Percentiles rank a stretch among this genome's conserved stretches.
phyloP scores from a whole-genome alignment of 108 stramenopile genomes.

The Cyclostephanos tholiformis region DNA sequence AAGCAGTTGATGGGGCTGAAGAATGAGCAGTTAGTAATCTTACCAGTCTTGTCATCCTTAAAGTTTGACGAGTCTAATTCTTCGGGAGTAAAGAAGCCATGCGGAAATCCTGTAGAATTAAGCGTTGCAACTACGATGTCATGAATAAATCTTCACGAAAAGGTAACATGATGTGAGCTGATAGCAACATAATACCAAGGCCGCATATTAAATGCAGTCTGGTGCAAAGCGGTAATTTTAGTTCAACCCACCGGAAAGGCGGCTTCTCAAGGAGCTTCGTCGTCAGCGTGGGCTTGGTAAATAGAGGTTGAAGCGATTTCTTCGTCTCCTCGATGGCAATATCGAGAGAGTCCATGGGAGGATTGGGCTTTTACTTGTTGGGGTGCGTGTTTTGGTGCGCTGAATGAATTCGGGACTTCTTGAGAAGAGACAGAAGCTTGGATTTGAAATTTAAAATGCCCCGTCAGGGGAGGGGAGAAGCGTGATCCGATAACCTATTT shows the following conservation, averaged over 20 bases:
- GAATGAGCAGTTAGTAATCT: background rate
- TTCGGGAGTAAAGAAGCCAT: constrained; percentile 19
- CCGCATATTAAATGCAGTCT: background rate
- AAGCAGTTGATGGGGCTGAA: background rate
- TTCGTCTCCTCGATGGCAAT: constrained; percentile 32
- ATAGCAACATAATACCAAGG: too few relatives aligned
- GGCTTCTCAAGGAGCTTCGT: constrained; percentile 42
- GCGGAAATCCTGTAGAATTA: constrained; percentile 46
- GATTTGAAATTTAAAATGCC: too few relatives aligned
- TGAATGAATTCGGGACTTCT: too few relatives aligned
- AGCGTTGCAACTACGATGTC: constrained; percentile 46
- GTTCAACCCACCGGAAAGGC: constrained; percentile 36
- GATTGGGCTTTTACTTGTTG: too few relatives aligned
- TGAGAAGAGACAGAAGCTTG: too few relatives aligned
- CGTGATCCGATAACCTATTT: too few relatives aligned
- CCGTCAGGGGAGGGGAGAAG: too few relatives aligned
- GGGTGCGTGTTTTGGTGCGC: too few relatives aligned
- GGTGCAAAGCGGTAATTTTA: too few relatives aligned
- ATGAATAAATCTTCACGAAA: constrained; percentile 35
- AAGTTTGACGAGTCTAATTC: constrained; percentile 50
- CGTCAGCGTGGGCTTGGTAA: constrained; percentile 42
- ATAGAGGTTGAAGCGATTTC: constrained; percentile 35
- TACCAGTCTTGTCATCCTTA: constrained; percentile 41
- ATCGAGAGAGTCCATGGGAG: constrained; percentile 15
- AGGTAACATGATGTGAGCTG: background rate